A percentile compares a stretch with the other conserved stretches of the same genome.
Evolutionary conservation across 1,284 basidiomycete species (phyloP).

Genomic region (Fomes fomentarius): DNA sequence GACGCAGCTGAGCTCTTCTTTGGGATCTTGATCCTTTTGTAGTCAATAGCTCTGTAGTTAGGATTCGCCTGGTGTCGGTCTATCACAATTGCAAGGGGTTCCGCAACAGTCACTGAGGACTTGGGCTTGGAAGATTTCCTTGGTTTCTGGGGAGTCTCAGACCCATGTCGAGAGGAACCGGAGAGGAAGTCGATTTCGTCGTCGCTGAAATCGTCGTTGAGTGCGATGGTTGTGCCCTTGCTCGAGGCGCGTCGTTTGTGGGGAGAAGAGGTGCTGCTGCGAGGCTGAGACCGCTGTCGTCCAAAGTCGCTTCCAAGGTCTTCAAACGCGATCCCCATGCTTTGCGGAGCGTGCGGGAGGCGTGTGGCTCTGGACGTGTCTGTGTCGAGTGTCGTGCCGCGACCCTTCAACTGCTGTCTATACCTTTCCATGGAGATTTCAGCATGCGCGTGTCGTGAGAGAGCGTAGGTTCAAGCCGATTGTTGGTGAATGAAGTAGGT

Average conservation of each 20-base stretch:
- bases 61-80: constrained; percentile 24
- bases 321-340: constrained; percentile 14
- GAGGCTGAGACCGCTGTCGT: neutral
- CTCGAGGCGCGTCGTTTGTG: constrained; percentile 3
- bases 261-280: neutral
- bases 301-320: constrained; percentile 29
- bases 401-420: constrained; percentile 5
- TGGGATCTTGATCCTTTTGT: constrained; percentile 23
- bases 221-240: neutral
- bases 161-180: constrained; percentile 16
- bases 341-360: constrained; percentile 7
- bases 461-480: neutral
- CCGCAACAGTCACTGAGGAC: neutral
- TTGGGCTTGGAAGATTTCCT: constrained; percentile 2
- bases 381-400: constrained; percentile 16
- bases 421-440: constrained; percentile 11
- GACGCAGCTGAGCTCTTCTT: constrained; percentile 13
- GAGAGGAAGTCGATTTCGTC: constrained; percentile 27
- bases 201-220: constrained; percentile 14
- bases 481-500: neutral
- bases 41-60: constrained; percentile 13
- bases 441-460: neutral
- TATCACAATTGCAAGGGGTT: constrained; percentile 26
- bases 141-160: constrained; percentile 12
- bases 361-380: constrained; percentile 25